Evolutionary conservation across 192 early-diverging fungal species (phyloP).

Genomic region (Backusella tuberculispora): DNA sequence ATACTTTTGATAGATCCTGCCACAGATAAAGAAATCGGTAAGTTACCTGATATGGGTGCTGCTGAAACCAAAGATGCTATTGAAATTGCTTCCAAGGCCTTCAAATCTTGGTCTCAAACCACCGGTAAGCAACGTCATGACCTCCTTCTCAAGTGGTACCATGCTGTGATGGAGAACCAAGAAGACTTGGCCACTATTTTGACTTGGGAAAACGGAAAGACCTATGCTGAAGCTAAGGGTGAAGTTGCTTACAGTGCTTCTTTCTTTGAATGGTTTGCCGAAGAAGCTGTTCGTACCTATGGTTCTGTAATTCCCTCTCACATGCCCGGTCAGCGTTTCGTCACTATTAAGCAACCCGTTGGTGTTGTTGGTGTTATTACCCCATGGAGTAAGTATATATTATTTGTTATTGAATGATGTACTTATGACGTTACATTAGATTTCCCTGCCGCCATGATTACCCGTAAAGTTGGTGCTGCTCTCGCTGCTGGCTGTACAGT

Average conservation of each 20-base stretch:
- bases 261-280: slow-evolving; percentile 86
- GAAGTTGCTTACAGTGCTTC: slow-evolving; percentile 71
- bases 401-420: neutral
- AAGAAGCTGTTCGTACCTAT: slow-evolving; percentile 79
- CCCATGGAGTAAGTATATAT: slow-evolving; percentile 62
- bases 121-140: slow-evolving; percentile 63
- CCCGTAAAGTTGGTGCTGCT: slow-evolving; percentile 76
- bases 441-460: slow-evolving; percentile 88
- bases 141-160: slow-evolving; percentile 66
- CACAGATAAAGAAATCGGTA: slow-evolving; percentile 59
- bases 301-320: slow-evolving; percentile 82
- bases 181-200: slow-evolving; percentile 81
- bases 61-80: slow-evolving; percentile 62
- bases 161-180: slow-evolving; percentile 66
- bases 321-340: slow-evolving; percentile 52
- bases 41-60: slow-evolving; percentile 67
- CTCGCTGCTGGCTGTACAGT: slow-evolving; percentile 79
- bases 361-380: slow-evolving; percentile 78
- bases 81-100: slow-evolving; percentile 59
- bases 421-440: slow-evolving; percentile 45
- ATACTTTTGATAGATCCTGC: slow-evolving; percentile 57
- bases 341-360: slow-evolving; percentile 80
- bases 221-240: slow-evolving; percentile 59
- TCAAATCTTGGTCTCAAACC: slow-evolving; percentile 61
- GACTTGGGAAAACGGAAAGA: slow-evolving; percentile 88